Conservation (phyloP, 768 basidiomycete species). For the Hemileccinum rubropunctum region DNA sequence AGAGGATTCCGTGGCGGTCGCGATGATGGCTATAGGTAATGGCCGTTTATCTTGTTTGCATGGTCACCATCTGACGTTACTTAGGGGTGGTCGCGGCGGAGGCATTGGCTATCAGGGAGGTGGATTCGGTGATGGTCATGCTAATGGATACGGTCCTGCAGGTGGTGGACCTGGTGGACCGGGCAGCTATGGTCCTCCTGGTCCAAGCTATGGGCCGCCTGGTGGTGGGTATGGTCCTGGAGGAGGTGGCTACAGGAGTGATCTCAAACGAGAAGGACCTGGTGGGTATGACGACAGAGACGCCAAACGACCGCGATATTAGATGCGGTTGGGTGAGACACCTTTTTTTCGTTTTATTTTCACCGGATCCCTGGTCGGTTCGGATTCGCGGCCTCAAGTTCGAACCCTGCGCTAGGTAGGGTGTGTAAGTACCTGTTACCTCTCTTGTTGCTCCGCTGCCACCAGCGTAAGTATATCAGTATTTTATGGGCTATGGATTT, state of each 20-base stretch:
- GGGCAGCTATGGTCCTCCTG: constrained; percentile 41
- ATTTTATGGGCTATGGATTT: constrained; percentile 12
- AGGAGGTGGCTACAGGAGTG: constrained; percentile 62
- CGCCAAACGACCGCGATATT: constrained; percentile 78
- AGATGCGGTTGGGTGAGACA: constrained; percentile 40
- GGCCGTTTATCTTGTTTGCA: not conserved
- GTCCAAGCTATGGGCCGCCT: constrained; percentile 42
- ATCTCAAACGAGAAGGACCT: constrained; percentile 73
- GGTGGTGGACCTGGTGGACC: constrained; percentile 41
- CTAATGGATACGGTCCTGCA: constrained; percentile 55
- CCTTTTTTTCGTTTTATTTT: constrained; percentile 26
- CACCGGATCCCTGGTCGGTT: constrained; percentile 21
- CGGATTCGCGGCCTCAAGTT: constrained; percentile 24
- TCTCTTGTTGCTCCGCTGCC: constrained; percentile 27
- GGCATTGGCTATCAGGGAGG: constrained; percentile 70
- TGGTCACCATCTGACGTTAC: constrained; percentile 16
- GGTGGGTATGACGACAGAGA: constrained; percentile 84
- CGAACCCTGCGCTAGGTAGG: constrained; percentile 28
- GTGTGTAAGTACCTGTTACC: constrained; percentile 34
- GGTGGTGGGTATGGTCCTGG: constrained; percentile 43
- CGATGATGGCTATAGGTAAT: constrained; percentile 52
- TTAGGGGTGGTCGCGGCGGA: constrained; percentile 62
- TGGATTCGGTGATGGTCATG: constrained; percentile 51
- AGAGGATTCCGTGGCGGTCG: constrained; percentile 37
- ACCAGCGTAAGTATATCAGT: constrained; percentile 37